These are phyloP conservation scores for Eucalyptus caleyi DNA, from an alignment of 345 rosid species.

Conservation along the genomic window DNA sequence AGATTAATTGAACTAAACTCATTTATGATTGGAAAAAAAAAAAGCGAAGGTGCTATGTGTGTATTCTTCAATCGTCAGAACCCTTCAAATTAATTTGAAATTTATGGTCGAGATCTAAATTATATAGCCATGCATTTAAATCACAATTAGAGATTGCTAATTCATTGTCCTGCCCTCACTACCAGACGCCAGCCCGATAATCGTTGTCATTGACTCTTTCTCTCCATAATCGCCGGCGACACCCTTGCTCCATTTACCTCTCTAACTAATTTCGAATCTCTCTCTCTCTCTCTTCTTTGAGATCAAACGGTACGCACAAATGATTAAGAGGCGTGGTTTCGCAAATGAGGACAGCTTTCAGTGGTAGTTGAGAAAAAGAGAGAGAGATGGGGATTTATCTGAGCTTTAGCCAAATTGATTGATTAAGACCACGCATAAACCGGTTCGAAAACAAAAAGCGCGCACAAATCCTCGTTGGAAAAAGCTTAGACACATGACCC, in stretches of 20 bases:
- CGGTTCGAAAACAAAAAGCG: neutral
- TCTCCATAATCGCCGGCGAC: neutral
- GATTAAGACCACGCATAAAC: neutral
- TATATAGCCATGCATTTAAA: neutral
- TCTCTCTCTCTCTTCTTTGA: neutral
- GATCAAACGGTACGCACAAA: neutral
- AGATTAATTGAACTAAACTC: neutral
- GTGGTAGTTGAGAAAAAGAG: neutral
- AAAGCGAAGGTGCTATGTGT: accelerated
- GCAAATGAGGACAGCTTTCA: neutral
- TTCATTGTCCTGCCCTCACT: accelerated
- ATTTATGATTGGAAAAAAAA: neutral
- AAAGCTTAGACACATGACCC: neutral
- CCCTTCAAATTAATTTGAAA: neutral
- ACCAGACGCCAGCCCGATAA: accelerated
- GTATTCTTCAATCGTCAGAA: neutral
- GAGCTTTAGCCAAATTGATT: neutral
- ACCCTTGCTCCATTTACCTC: neutral
- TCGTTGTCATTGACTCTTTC: accelerated
- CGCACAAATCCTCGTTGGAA: neutral
- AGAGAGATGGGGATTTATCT: neutral
- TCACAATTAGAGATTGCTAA: neutral
- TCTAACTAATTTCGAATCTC: neutral
- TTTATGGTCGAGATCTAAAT: accelerated
- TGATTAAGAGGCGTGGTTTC: neutral